phyloP scores from a whole-genome alignment of 2,329 filamentous ascomycete genomes.

The Paecilomyces dactylethromorphus region DNA sequence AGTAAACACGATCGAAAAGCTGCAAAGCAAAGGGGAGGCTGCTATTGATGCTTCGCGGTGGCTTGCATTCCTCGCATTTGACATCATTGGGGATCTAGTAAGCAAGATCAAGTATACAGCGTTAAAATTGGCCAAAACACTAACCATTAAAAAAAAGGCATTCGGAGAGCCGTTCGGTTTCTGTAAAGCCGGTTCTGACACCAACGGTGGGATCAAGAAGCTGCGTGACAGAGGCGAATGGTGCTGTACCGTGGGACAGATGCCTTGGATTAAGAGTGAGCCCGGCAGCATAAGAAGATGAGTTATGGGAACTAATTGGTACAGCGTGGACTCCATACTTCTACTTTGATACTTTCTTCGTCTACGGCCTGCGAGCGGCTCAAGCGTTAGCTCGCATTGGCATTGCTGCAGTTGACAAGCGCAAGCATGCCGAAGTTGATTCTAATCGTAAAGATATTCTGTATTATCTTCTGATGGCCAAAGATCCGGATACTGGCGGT shows the following conservation, averaged over 20 bases:
- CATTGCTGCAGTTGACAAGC: conserved; percentile 21
- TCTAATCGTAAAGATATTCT: conserved; percentile 21
- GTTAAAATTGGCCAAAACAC: not conserved
- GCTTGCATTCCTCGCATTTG: not conserved
- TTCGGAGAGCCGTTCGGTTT: conserved; percentile 21
- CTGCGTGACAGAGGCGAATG: conserved; percentile 7
- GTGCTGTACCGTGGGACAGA: conserved; percentile 6
- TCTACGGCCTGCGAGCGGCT: conserved; percentile 8
- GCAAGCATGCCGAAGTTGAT: conserved; percentile 11
- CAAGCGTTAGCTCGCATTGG: conserved; percentile 15
- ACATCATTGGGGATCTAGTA: not conserved
- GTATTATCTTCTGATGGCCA: conserved; percentile 21
- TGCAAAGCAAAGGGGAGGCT: not conserved
- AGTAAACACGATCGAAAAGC: not conserved
- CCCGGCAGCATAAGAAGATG: conserved; percentile 3
- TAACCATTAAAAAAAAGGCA: conserved; percentile 8
- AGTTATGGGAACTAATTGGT: not conserved
- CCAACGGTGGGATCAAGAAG: conserved; percentile 7
- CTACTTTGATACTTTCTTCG: conserved; percentile 16
- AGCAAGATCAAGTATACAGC: not conserved
- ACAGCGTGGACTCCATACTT: conserved; percentile 12
- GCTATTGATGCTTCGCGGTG: not conserved
- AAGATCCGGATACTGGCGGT: conserved; percentile 16
- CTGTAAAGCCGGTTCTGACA: conserved; percentile 6
- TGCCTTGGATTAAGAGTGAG: conserved; percentile 6